These are phyloP conservation scores for Sporothrix mexicana DNA, from an alignment of 2,329 filamentous ascomycete genomes.

Conservation along the genomic window DNA sequence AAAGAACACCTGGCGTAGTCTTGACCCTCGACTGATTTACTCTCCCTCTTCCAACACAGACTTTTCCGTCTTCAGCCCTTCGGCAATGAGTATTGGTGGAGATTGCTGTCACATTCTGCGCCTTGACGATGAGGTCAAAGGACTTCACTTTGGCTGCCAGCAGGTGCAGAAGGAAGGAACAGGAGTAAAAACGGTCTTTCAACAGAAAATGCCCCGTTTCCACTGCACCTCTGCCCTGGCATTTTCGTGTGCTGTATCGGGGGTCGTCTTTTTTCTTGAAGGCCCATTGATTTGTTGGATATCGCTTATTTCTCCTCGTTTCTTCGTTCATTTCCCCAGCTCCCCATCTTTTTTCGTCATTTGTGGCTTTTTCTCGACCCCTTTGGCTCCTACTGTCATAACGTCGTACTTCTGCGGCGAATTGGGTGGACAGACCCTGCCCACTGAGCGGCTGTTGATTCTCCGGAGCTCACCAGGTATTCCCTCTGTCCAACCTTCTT, in stretches of 20 bases:
- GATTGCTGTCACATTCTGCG: slow-evolving; percentile 13
- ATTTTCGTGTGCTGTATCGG: not conserved
- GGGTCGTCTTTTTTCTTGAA: not conserved
- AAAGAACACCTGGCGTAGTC: no score
- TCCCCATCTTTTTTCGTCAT: slow-evolving; percentile 2
- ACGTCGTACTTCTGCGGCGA: not conserved
- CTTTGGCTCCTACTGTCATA: not conserved
- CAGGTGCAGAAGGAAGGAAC: not conserved
- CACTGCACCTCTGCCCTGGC: not conserved
- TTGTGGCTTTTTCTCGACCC: not conserved
- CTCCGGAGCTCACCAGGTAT: not conserved
- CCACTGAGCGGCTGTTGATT: slow-evolving; percentile 17
- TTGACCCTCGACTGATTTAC: no score
- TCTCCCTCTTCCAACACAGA: not conserved
- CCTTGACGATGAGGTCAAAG: not conserved
- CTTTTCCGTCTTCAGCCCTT: not conserved
- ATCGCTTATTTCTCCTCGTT: not conserved
- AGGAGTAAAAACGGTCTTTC: slow-evolving; percentile 1
- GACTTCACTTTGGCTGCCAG: not conserved
- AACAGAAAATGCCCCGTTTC: not conserved
- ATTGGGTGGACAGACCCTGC: not conserved
- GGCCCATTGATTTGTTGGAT: not conserved
- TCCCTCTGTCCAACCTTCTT: not conserved
- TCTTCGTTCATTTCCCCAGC: slow-evolving; percentile 11
- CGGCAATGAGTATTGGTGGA: slow-evolving; percentile 15